Conservation (phyloP, 306 rosid genomes). For the Cucumis cinereus region DNA sequence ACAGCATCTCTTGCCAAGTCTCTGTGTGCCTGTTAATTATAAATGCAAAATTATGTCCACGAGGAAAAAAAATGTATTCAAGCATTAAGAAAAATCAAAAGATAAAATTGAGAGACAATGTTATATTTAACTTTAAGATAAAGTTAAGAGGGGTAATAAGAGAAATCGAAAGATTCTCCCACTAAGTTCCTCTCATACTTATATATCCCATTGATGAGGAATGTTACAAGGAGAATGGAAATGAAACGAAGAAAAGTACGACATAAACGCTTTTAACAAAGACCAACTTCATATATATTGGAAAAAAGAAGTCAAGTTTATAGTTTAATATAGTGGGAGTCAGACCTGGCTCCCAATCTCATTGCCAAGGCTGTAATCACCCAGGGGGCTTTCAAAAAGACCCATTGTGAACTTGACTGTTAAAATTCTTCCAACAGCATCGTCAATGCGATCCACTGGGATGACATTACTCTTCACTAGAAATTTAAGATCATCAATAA, state of each 20-base stretch:
- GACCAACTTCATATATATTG: not conserved
- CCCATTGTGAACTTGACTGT: slow-evolving; percentile 85
- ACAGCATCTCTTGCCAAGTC: slow-evolving; percentile 95
- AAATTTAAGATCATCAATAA: slow-evolving; percentile 56
- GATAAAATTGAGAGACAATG: not conserved
- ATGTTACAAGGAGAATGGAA: not conserved
- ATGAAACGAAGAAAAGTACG: not conserved
- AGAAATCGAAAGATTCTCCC: not conserved
- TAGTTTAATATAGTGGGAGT: not conserved
- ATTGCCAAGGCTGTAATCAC: slow-evolving; percentile 73
- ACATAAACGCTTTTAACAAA: not conserved
- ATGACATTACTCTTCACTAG: slow-evolving; percentile 60
- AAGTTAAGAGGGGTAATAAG: not conserved
- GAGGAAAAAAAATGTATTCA: not conserved
- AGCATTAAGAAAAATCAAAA: not conserved
- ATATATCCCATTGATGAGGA: not conserved
- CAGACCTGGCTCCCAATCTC: slow-evolving; percentile 92
- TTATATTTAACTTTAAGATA: not conserved
- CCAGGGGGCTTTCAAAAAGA: slow-evolving; percentile 77
- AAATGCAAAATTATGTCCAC: not conserved
- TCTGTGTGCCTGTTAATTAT: slow-evolving; percentile 49
- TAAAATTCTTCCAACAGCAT: slow-evolving; percentile 81
- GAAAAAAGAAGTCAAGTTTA: not conserved
- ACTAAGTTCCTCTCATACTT: not conserved
- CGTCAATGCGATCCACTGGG: slow-evolving; percentile 80